Base-by-base conservation (phyloP, 1,139 yeast genomes). In the Zygosaccharomyces pseudobailii region DNA sequence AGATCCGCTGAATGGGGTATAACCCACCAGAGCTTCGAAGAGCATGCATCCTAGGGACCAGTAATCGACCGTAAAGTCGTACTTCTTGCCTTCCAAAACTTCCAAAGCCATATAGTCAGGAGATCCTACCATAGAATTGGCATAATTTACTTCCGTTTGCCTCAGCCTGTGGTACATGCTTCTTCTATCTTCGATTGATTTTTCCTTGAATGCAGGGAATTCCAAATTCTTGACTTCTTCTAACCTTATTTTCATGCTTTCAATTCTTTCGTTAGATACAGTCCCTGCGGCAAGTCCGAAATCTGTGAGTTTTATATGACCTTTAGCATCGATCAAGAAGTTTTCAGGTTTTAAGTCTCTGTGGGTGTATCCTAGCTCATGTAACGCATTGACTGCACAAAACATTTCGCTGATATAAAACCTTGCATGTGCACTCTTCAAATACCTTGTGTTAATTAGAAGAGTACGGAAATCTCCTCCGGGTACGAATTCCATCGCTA, bases 31-130 rank as follows among this genome's bases (percentile, higher is more conserved):
- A 52, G 96, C 87, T 67, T 90, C 97, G 63, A 86, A 90, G 23
- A 90, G 72, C 80, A 87, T 87, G 68, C 98, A 94, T 2, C 98
- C 99, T 47, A 94, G 75, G 0, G 97, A 90, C 99, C 99, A 94
- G 68, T 94, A 94, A 71, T 94, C 99, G 52, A 94, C 95, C 19
- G 98, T 90, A 65, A 84, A 90, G 65, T 94, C 96, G 66, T 94
- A 94, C 52, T 84, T 84, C 60, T 85, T 85, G 7, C 98, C 98
- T 67, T 88, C 95, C 53, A 94, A 79, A 5, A 94, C 97, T 67
- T 94, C 99, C 47, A 94, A 75, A 1, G 99, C 98, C 99, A 94
- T 94, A 66, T 94, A 94, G 66, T 94, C 99, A 1, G 99, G 99
- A 5, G 96, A 87, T 0, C 99, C 99, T 9, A 94, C 99, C 55